Percentiles rank a stretch among this genome's conserved stretches.
phyloP scores from a whole-genome alignment of 257 asterid species.

The Cordia subcordata region DNA sequence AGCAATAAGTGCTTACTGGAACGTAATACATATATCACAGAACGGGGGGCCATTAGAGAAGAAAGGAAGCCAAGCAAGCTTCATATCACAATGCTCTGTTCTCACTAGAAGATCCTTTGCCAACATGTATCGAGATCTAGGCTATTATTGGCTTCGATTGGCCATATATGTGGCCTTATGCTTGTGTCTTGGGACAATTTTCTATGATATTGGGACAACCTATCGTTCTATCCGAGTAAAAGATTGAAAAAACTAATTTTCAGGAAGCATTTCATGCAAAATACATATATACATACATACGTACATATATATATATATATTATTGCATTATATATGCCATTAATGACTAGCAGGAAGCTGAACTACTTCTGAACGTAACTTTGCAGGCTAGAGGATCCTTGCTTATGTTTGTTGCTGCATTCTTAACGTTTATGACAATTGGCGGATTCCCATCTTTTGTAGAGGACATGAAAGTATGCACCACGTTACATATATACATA shows the following conservation, averaged over 20 bases:
- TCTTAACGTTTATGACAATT: slow-evolving; percentile 61
- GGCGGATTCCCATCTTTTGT: slow-evolving; percentile 74
- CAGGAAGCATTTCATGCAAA: no score
- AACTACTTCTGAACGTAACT: no score
- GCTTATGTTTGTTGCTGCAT: slow-evolving; percentile 34
- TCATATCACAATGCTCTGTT: slow-evolving; percentile 41
- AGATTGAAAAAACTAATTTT: no score
- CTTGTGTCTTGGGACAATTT: slow-evolving; percentile 49
- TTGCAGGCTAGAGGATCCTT: slow-evolving; percentile 53
- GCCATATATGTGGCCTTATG: slow-evolving; percentile 45
- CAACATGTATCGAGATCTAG: slow-evolving; percentile 60
- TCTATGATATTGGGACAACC: slow-evolving; percentile 34
- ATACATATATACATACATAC: no score
- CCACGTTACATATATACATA: no score
- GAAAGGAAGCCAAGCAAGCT: slow-evolving; percentile 38
- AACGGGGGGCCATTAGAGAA: slow-evolving; percentile 28
- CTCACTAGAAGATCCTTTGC: slow-evolving; percentile 50
- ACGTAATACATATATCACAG: slow-evolving; percentile 10
- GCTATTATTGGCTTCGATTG: slow-evolving; percentile 65
- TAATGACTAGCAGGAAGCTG: no score
- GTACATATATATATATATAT: no score
- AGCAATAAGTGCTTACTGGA: not conserved
- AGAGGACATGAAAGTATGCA: slow-evolving; percentile 57
- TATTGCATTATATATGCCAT: not conserved
- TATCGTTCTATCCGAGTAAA: slow-evolving; percentile 33